Evolutionary conservation across 2,329 filamentous ascomycete genomes (phyloP).

Genomic region (Fusarium pseudocircinatum): DNA sequence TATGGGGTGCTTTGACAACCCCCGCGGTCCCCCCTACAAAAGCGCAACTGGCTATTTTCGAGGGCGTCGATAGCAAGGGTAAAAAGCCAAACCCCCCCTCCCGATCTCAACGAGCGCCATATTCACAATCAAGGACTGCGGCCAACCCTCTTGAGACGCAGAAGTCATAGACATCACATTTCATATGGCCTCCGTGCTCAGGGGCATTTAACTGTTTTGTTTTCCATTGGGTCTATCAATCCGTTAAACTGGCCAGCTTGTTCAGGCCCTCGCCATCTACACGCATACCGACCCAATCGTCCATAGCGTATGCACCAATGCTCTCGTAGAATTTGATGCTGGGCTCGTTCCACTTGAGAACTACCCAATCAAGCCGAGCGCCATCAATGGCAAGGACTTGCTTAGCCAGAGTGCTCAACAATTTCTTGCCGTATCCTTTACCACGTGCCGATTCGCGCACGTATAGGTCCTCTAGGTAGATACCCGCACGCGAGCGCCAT

Average conservation of each 20-base stretch:
- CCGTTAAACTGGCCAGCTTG: slow-evolving; percentile 63
- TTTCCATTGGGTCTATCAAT: slow-evolving; percentile 33
- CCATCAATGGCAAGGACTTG: slow-evolving; percentile 79
- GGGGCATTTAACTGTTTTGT: not conserved
- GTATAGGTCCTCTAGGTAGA: slow-evolving; percentile 95
- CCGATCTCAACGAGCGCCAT: not conserved
- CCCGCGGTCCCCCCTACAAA: slow-evolving; percentile 45
- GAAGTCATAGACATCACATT: not conserved
- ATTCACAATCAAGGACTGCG: slow-evolving; percentile 25
- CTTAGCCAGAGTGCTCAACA: slow-evolving; percentile 81
- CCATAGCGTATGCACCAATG: slow-evolving; percentile 73
- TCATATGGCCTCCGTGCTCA: not conserved
- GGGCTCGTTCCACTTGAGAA: slow-evolving; percentile 92
- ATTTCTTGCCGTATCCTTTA: slow-evolving; percentile 79
- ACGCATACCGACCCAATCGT: slow-evolving; percentile 79
- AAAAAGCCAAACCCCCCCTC: slow-evolving; percentile 29
- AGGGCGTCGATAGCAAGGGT: slow-evolving; percentile 51
- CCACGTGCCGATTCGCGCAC: slow-evolving; percentile 76
- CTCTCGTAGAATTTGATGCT: slow-evolving; percentile 87
- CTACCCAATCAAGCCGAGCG: slow-evolving; percentile 85
- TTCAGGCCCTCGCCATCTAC: slow-evolving; percentile 73
- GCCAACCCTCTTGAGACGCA: not conserved
- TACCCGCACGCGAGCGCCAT: slow-evolving; percentile 86
- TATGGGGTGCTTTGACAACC: slow-evolving; percentile 56
- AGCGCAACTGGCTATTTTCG: slow-evolving; percentile 58